These are phyloP conservation scores for Xenosphaeropsis pyriputrescens DNA, from an alignment of 2,329 filamentous ascomycete species.

Conservation along the genomic window DNA sequence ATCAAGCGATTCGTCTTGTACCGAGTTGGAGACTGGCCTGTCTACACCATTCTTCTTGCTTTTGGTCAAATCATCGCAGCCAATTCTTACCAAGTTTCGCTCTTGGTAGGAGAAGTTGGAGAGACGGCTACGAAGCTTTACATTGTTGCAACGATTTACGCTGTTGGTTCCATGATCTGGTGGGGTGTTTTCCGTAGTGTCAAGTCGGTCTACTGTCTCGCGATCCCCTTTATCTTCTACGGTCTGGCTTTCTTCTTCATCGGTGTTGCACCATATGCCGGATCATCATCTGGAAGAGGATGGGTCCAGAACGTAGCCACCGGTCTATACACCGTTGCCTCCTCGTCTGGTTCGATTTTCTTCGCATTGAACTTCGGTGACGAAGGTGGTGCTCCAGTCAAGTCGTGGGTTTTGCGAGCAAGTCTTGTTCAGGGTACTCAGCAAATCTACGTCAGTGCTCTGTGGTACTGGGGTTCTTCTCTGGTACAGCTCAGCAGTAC, in stretches of 20 bases:
- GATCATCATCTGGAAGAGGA: constrained; percentile 22
- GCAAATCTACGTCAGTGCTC: constrained; percentile 46
- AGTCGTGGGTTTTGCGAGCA: constrained; percentile 52
- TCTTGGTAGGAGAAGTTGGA: constrained; percentile 45
- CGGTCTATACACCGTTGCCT: constrained; percentile 45
- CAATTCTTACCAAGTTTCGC: constrained; percentile 51
- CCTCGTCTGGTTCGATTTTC: constrained; percentile 47
- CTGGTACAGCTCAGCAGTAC: constrained; percentile 28
- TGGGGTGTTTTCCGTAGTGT: constrained; percentile 43
- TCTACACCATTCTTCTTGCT: constrained; percentile 46
- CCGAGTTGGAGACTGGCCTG: constrained; percentile 43
- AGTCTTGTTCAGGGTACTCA: constrained; percentile 53
- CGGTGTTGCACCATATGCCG: constrained; percentile 39
- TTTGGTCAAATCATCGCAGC: constrained; percentile 46
- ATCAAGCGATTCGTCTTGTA: constrained; percentile 36
- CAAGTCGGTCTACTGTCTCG: constrained; percentile 37
- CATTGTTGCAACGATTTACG: constrained; percentile 42
- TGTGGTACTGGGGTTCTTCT: constrained; percentile 53
- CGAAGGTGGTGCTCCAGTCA: constrained; percentile 45
- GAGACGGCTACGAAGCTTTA: constrained; percentile 43
- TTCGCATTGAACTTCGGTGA: constrained; percentile 55
- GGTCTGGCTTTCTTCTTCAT: constrained; percentile 45
- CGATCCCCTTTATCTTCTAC: constrained; percentile 45
- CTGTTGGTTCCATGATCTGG: constrained; percentile 41
- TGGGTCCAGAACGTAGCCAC: constrained; percentile 48